These are phyloP conservation scores for Pestalotiopsis sp. DNA, from an alignment of 2,329 filamentous ascomycete genomes.

Conservation along the genomic window DNA sequence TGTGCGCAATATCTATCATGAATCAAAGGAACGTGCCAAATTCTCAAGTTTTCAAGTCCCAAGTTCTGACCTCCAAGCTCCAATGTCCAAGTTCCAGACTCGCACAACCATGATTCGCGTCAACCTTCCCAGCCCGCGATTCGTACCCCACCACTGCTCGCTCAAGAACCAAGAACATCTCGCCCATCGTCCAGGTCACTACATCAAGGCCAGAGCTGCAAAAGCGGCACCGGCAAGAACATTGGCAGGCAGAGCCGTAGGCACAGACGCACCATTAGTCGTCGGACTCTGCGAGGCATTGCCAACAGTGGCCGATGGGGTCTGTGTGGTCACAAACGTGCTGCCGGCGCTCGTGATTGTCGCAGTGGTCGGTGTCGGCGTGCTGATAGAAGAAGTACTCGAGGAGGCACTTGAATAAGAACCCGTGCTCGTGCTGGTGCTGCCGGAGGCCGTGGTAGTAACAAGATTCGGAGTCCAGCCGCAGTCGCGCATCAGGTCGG, in stretches of 20 bases:
- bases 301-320: not conserved
- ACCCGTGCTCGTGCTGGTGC: not conserved
- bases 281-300: not conserved
- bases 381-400: not conserved
- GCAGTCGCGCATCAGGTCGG: constrained; percentile 7
- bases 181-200: not conserved
- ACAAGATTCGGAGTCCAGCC: not conserved
- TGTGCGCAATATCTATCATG: no score
- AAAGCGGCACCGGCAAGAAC: not conserved
- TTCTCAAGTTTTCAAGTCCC: no score
- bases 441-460: not conserved
- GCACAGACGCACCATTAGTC: not conserved
- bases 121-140: not conserved
- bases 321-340: constrained; percentile 3
- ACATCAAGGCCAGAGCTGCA: not conserved
- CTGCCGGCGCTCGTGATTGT: not conserved
- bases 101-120: no score
- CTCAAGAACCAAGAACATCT: not conserved
- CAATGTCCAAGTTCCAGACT: no score
- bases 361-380: not conserved
- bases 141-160: not conserved
- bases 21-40: no score
- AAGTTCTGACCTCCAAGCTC: no score
- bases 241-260: not conserved
- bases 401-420: no score